Evolutionary conservation across 306 rosid species (phyloP).

Genomic region (Herpetospermum pedunculosum): DNA sequence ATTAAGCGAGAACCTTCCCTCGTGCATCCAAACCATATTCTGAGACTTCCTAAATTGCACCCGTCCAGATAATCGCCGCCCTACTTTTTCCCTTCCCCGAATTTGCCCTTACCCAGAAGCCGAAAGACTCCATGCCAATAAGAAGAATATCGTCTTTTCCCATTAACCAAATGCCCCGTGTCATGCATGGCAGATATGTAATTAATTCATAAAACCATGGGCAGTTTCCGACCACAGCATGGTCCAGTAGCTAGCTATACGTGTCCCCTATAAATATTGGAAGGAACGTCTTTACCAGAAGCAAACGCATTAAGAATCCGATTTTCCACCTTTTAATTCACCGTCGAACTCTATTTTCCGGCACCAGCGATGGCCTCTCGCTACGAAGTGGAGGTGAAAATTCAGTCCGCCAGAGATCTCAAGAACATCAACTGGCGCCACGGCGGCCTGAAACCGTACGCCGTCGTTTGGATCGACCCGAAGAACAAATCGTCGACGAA

Average conservation of each 20-base stretch:
- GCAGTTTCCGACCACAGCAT: not conserved
- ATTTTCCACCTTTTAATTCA: not conserved
- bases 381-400: slow-evolving; percentile 43
- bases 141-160: not conserved
- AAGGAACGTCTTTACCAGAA: not conserved
- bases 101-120: not conserved
- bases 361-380: slow-evolving; percentile 38
- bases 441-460: slow-evolving; percentile 58
- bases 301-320: not conserved
- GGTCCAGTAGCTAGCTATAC: not conserved
- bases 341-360: not conserved
- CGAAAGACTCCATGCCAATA: not conserved
- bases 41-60: not conserved
- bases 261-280: not conserved
- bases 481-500: slow-evolving; percentile 30
- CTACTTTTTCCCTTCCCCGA: not conserved
- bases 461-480: slow-evolving; percentile 76
- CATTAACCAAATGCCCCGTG: not conserved
- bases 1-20: not conserved
- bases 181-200: not conserved
- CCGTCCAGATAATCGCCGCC: not conserved
- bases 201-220: not conserved
- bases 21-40: not conserved
- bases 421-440: slow-evolving; percentile 90
- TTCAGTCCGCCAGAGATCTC: slow-evolving; percentile 41